Conservation (phyloP, 2,329 filamentous ascomycete genomes). For the Dothidotthia symphoricarpi region DNA sequence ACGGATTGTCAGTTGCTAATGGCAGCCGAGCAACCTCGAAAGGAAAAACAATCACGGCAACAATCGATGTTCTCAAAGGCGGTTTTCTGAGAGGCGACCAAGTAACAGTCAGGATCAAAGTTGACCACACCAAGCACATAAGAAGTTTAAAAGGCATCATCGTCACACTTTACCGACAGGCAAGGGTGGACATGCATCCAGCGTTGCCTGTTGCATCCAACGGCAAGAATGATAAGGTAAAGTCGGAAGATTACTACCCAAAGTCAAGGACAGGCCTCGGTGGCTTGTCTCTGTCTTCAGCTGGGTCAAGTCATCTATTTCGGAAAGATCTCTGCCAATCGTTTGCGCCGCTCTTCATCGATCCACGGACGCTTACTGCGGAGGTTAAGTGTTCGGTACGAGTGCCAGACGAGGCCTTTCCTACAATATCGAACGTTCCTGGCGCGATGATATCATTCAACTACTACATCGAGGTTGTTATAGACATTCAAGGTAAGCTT, state of each 20-base stretch:
- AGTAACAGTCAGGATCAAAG: conserved; percentile 73
- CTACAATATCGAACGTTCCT: conserved; percentile 84
- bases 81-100: conserved; percentile 84
- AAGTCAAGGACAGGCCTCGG: conserved; percentile 83
- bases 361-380: conserved; percentile 74
- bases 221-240: conserved; percentile 64
- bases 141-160: conserved; percentile 92
- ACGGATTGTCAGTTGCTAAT: conserved; percentile 39
- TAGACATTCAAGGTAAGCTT: conserved; percentile 86
- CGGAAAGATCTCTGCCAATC: conserved; percentile 91
- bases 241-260: conserved; percentile 82
- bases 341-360: conserved; percentile 82
- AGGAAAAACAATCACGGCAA: conserved; percentile 77
- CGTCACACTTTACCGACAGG: conserved; percentile 86
- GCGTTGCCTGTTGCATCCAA: conserved; percentile 60
- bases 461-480: conserved; percentile 88
- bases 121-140: conserved; percentile 85
- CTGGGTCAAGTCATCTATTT: conserved; percentile 86
- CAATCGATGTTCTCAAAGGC: conserved; percentile 75
- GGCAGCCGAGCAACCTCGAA: conserved; percentile 58
- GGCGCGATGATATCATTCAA: conserved; percentile 94
- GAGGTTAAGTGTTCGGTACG: conserved; percentile 80
- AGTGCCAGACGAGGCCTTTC: conserved; percentile 86
- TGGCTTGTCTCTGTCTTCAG: conserved; percentile 81
- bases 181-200: conserved; percentile 79